These are phyloP conservation scores for Sclerotinia subarctica DNA, from an alignment of 2,329 filamentous ascomycete genomes.

Conservation along the genomic window DNA sequence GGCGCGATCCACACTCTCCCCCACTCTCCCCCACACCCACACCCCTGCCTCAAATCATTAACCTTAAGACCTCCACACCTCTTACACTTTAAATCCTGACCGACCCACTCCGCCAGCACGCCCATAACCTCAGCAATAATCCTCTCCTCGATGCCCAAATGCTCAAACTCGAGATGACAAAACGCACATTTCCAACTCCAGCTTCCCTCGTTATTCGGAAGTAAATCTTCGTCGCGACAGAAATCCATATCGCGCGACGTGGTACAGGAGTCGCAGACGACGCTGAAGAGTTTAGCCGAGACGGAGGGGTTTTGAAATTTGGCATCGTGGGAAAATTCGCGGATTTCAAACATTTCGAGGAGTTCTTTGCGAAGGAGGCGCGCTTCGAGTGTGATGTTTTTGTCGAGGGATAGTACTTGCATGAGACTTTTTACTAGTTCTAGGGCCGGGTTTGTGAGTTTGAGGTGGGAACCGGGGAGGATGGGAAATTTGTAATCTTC, in stretches of 20 bases:
- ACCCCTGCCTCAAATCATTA: constrained; percentile 97
- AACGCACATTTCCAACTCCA: constrained; percentile 71
- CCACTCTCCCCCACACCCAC: constrained; percentile 88
- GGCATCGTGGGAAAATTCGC: constrained; percentile 88
- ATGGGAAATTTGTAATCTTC: constrained; percentile 82
- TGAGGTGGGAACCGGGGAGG: constrained; percentile 69
- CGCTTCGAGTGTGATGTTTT: constrained; percentile 84
- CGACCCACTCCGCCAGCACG: constrained; percentile 74
- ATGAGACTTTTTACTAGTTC: constrained; percentile 91
- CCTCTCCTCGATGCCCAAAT: constrained; percentile 78
- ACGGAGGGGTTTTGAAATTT: constrained; percentile 82
- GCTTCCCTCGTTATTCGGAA: constrained; percentile 47
- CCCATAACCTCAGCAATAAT: constrained; percentile 75
- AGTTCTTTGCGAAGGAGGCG: constrained; percentile 86
- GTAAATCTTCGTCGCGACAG: constrained; percentile 81
- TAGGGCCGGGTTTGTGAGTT: constrained; percentile 69
- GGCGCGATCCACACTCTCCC: constrained; percentile 63
- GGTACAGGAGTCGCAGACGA: constrained; percentile 89
- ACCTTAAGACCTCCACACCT: constrained; percentile 69
- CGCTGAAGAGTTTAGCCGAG: constrained; percentile 66
- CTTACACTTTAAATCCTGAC: constrained; percentile 81
- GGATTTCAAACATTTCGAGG: constrained; percentile 84
- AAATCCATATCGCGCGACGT: constrained; percentile 85
- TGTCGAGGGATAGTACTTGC: constrained; percentile 88
- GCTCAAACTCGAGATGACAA: constrained; percentile 72